phyloP scores from a whole-genome alignment of 805 yeast genomes.

The Yarrowia divulgata region DNA sequence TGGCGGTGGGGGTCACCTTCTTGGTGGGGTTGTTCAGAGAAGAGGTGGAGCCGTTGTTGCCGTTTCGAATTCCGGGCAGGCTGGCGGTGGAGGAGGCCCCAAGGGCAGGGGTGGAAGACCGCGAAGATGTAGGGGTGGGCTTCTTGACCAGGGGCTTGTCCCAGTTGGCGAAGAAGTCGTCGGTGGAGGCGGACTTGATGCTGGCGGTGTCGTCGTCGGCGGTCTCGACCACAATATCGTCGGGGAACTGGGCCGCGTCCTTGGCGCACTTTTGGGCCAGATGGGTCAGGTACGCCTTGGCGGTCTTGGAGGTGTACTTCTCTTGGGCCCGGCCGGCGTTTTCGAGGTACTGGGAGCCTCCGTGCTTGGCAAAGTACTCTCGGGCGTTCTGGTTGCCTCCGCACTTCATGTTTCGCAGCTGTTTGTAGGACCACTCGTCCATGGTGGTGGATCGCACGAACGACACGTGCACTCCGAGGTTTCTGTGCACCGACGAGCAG shows the following conservation, averaged over 20 bases:
- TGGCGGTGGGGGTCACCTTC: constrained; percentile 42
- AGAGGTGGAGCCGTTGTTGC: constrained; percentile 36
- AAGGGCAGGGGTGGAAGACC: constrained; percentile 49
- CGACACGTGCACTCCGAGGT: constrained; percentile 93
- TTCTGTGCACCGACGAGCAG: constrained; percentile 95
- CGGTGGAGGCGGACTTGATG: constrained; percentile 52
- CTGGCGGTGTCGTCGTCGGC: constrained; percentile 47
- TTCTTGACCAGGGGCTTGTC: constrained; percentile 68
- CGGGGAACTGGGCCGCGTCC: constrained; percentile 78
- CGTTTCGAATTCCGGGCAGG: constrained; percentile 40
- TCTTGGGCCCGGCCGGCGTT: constrained; percentile 67
- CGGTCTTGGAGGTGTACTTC: constrained; percentile 82
- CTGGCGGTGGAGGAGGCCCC: constrained; percentile 40
- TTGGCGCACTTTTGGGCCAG: constrained; percentile 69
- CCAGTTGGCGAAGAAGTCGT: constrained; percentile 93
- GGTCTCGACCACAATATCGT: constrained; percentile 68
- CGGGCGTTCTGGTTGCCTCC: constrained; percentile 92
- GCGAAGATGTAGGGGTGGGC: constrained; percentile 55
- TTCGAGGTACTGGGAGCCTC: constrained; percentile 75
- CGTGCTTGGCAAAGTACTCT: constrained; percentile 82
- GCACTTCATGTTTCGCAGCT: constrained; percentile 87
- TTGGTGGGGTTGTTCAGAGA: constrained; percentile 40
- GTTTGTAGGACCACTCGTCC: constrained; percentile 93
- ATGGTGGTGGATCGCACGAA: constrained; percentile 91
- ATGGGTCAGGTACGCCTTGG: constrained; percentile 81